phyloP scores from a whole-genome alignment of 2,329 filamentous ascomycete species.

The Podosphaera aphanis region DNA sequence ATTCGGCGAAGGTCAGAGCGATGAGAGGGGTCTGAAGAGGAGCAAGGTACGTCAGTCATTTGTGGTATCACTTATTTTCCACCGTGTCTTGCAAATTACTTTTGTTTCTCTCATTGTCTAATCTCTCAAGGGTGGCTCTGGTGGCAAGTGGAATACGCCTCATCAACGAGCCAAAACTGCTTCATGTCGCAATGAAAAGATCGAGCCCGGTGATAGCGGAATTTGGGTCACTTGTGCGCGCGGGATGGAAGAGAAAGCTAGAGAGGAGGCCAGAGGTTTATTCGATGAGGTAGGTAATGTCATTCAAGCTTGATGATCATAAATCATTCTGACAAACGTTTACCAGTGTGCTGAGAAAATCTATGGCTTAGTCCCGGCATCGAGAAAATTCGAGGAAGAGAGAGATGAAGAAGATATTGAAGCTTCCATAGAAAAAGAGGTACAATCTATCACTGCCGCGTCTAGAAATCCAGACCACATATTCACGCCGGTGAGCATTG shows the following conservation, averaged over 20 bases:
- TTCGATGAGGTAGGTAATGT: conserved; percentile 41
- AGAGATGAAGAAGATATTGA: conserved; percentile 35
- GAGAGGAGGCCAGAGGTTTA: conserved; percentile 39
- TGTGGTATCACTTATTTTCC: too few species aligned
- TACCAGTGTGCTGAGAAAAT: conserved; percentile 41
- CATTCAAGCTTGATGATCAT: background rate
- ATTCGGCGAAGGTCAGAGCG: too few species aligned
- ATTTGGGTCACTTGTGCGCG: conserved; percentile 61
- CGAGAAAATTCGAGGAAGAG: conserved; percentile 15
- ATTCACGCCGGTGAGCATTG: conserved; percentile 29
- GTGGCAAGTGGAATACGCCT: conserved; percentile 37
- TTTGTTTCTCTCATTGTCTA: background rate
- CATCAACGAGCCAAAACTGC: conserved; percentile 29
- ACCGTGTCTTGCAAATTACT: too few species aligned
- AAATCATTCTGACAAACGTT: background rate
- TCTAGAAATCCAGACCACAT: conserved; percentile 17
- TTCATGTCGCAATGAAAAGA: conserved; percentile 20
- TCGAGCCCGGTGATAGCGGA: conserved; percentile 47
- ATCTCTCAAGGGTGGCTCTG: conserved; percentile 20
- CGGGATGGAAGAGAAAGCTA: conserved; percentile 45
- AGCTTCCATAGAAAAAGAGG: conserved; percentile 44
- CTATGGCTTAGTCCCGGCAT: conserved; percentile 23
- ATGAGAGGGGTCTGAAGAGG: too few species aligned
- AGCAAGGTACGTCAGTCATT: too few species aligned
- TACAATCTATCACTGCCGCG: conserved; percentile 36